Evolutionary conservation across 768 basidiomycete genomes (phyloP), one percentile per base, ranked within the genome.

Genomic region (Atractiella rhizophila): DNA sequence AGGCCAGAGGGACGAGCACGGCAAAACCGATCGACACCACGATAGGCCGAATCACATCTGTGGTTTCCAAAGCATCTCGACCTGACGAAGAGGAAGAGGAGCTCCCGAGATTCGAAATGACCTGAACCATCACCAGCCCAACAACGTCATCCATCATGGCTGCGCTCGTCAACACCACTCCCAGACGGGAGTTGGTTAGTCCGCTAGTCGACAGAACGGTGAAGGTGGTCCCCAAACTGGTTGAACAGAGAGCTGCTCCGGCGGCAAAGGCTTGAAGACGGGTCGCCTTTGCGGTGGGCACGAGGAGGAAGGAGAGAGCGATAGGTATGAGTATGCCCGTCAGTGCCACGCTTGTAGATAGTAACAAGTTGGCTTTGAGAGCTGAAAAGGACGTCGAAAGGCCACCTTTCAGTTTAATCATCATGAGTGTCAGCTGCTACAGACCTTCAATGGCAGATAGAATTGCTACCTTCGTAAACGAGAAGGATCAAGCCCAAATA

Each of bases 171-270:
- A 77, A 56, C 0, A 73, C 64, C 2, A 67, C 65, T 0, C 73
- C 72, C 0, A 70, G 63, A 35, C 64, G 60, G 3, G 66, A 71
- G 28, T 58, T 58, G 20, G 62, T 59, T 24, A 71, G 54, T 21
- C 64, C 59, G 21, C 44, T 32, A 12, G 55, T 43, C 9, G 47
- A 62, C 23, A 76, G 60, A 12, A 74, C 62, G 13, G 66, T 62
- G n/a, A 76, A 63, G 0, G 71, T 73, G 23, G 74, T 77, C 0
- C 73, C 74, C 2, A 76, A 62, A 1, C 69, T 71, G 0, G 73
- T 76, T 0, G 70, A 68, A 15, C 66, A 68, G 1, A 74, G 59
- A 0, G 72, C 66, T 1, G 71, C 69, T 0, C 73, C 73, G 0
- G 70, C 69, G 0, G 68, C 64, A 51, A 77, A 75, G 3, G 66